Base-by-base conservation (phyloP, 306 rosid genomes). In the Delonix regia region DNA sequence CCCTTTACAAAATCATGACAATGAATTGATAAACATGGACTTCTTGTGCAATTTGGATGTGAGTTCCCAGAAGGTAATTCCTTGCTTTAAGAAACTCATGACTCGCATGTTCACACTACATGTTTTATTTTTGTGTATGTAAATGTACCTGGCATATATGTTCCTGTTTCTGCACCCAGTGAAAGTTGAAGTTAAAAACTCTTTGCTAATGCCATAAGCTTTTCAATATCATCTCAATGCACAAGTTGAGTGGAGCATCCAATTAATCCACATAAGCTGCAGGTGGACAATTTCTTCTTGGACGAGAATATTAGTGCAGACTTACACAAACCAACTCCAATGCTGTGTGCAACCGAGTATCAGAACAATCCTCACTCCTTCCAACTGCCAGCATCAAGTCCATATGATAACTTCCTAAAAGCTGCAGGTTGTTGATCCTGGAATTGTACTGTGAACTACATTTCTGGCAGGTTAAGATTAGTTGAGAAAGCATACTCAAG, bases 361-460 rank as follows among this genome's bases (percentile, higher is more conserved):
- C 90, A 87, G 85, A 87, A 85, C 21, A 74, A 74, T 36, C 83
- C 87, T 25, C 69, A 78, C 66, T 60, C 74, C 42, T 93, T 96
- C 87, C 84, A 84, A 74, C 81, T 96, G 71, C 99, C 99, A 3
- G 88, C 92, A 16, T 78, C 99, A 34, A 96, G 94, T 75, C 99
- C 99, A 74, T 91, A 73, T 7, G 99, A 96, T 73, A 81, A 88
- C 88, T 96, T 96, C 82, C 84, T 93, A 38, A 96, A 96, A 83
- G 99, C 98, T 45, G 99, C 99, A 33, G 98, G 98, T 72, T 96
- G 94, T 83, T 96, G 85, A 92, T 64, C 53, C 25, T 56, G 42
- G 48, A 71, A 67, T 56, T 63, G 42, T 71, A 33, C 45, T 39
- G 41, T 30, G 21, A 55, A 55, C 71, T 44, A 67, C 51, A 71